Percentiles rank a stretch among this genome's conserved stretches.
Evolutionary conservation across 768 basidiomycete species (phyloP).

Genomic region (Pleurotus djamor): DNA sequence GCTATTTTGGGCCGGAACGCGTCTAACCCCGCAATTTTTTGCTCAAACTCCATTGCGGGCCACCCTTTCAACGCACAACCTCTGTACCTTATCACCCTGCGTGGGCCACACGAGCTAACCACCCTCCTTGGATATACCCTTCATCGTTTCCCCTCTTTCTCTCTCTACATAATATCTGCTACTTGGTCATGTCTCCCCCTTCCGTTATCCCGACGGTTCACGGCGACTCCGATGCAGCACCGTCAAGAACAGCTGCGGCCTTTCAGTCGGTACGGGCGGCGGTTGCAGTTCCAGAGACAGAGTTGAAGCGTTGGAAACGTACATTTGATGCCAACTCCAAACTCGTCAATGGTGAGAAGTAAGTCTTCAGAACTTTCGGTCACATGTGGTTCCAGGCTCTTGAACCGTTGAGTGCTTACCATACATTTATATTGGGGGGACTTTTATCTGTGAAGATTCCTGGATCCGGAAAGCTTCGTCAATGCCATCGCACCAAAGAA

Average conservation of each 20-base stretch:
- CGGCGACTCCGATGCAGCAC: conserved; percentile 48
- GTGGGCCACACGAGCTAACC: conserved; percentile 8
- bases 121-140: conserved; percentile 21
- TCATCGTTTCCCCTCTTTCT: conserved; percentile 4
- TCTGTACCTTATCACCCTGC: conserved; percentile 7
- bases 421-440: conserved; percentile 1
- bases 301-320: conserved; percentile 86
- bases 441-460: conserved; percentile 52
- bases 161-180: conserved; percentile 26
- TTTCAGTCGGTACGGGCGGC: conserved; percentile 66
- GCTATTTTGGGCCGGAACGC: conserved; percentile 6
- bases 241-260: conserved; percentile 49
- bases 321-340: conserved; percentile 86
- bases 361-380: conserved; percentile 27
- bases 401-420: background rate
- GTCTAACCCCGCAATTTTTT: conserved; percentile 9
- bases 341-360: conserved; percentile 80
- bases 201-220: conserved; percentile 49
- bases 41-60: conserved; percentile 4
- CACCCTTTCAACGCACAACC: background rate
- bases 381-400: conserved; percentile 14
- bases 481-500: conserved; percentile 90
- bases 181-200: conserved; percentile 29
- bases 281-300: conserved; percentile 73
- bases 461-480: conserved; percentile 88